phyloP scores from a whole-genome alignment of 768 basidiomycete genomes.

The Mrakia hoshinonis region DNA sequence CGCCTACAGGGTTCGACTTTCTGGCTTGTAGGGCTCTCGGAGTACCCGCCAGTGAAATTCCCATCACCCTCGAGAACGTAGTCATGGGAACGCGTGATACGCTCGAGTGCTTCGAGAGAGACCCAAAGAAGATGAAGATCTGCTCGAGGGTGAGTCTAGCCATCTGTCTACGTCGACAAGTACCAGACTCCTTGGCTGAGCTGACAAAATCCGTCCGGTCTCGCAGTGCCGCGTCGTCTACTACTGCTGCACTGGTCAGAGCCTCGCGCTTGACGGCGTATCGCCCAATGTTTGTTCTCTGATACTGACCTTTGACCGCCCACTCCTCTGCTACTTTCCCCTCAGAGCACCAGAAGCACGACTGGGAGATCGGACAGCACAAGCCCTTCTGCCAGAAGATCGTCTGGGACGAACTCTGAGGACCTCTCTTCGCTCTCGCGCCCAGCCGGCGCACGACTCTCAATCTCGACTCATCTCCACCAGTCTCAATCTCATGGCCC shows the following conservation, averaged over 20 bases:
- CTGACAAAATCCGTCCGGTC: neutral
- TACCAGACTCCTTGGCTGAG: too few species aligned
- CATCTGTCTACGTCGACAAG: too few species aligned
- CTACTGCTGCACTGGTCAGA: conserved; percentile 1
- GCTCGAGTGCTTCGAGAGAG: neutral
- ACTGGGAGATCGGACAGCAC: neutral
- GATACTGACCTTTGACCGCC: neutral
- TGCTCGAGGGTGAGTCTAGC: neutral
- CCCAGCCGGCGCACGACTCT: too few species aligned
- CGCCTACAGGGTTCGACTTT: too few species aligned
- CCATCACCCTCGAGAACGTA: too few species aligned
- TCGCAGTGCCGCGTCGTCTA: neutral
- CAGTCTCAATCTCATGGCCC: too few species aligned
- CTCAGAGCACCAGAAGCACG: neutral
- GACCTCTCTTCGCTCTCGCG: too few species aligned
- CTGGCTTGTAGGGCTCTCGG: too few species aligned
- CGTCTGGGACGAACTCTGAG: neutral
- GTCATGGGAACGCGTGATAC: too few species aligned
- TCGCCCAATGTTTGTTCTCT: neutral
- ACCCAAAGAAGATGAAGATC: neutral
- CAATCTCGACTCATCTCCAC: too few species aligned
- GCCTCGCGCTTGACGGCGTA: too few species aligned
- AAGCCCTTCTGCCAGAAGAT: neutral
- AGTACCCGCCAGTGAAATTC: too few species aligned
- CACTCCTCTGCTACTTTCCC: neutral